Percentiles rank a stretch among this genome's conserved stretches.
phyloP scores from a whole-genome alignment of 2,329 filamentous ascomycete species.

The Cryphonectria naterciae region DNA sequence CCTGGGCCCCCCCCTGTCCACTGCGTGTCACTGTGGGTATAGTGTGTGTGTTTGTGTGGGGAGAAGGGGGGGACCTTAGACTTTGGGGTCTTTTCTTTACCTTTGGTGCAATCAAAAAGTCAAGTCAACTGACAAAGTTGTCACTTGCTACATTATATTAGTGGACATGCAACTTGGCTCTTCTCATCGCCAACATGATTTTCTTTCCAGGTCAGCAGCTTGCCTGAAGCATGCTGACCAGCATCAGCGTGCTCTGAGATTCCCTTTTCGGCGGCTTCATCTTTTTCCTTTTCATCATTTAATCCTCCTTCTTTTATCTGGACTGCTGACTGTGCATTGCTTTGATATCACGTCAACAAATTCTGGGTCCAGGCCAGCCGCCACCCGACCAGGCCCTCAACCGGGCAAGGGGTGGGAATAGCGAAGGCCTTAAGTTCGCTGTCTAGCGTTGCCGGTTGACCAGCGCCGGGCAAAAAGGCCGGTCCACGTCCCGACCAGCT shows the following conservation, averaged over 20 bases:
- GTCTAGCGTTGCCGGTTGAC: constrained; percentile 23
- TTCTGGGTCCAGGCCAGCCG: constrained; percentile 18
- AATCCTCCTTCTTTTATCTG: constrained; percentile 9
- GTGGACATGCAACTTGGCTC: background rate
- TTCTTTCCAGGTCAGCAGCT: background rate
- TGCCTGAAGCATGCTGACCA: constrained; percentile 6
- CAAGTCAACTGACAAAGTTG: background rate
- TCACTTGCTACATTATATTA: background rate
- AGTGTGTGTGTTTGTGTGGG: background rate
- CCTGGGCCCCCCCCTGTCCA: background rate
- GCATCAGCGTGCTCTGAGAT: background rate
- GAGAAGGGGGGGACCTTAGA: background rate
- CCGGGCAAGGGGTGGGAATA: constrained; percentile 7
- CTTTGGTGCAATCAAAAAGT: background rate
- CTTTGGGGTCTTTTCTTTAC: too few relatives aligned
- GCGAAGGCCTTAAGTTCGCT: background rate
- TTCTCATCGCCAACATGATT: background rate
- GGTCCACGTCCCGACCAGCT: background rate
- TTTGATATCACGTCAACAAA: constrained; percentile 23
- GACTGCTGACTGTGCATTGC: background rate
- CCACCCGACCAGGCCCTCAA: constrained; percentile 1
- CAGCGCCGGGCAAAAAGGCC: constrained; percentile 1
- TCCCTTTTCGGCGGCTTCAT: background rate
- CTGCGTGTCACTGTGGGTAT: constrained; percentile 1
- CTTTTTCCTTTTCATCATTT: background rate